Conservation (phyloP, 257 asterid species). For the Solanum sitiens region DNA sequence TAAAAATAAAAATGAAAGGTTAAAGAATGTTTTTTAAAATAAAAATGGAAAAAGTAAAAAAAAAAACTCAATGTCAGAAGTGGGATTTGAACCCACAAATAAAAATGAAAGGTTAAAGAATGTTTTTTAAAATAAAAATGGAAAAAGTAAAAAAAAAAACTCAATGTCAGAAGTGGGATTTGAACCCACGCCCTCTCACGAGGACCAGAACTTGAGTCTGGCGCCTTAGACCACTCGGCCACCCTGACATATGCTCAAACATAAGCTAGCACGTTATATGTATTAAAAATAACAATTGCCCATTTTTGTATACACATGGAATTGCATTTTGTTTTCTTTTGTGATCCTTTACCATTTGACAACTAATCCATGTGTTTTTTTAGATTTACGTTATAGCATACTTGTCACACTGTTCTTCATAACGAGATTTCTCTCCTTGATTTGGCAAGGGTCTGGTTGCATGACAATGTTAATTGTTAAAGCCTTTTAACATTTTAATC, state of each 20-base stretch:
- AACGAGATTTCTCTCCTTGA: background rate
- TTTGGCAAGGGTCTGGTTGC: background rate
- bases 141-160: too few species aligned
- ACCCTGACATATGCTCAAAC: conserved; percentile 17
- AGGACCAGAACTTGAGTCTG: conserved; percentile 93
- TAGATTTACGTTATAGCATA: background rate
- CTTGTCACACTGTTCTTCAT: background rate
- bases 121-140: too few species aligned
- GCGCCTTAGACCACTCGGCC: conserved; percentile 99
- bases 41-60: too few species aligned
- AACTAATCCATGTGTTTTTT: too few species aligned
- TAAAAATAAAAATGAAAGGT: too few species aligned
- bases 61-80: conserved; percentile 24
- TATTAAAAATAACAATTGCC: background rate
- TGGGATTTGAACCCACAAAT: conserved; percentile 89
- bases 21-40: too few species aligned
- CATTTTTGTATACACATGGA: background rate
- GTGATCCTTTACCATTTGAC: background rate
- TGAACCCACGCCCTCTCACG: conserved; percentile 87
- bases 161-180: conserved; percentile 51
- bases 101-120: too few species aligned
- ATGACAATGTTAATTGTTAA: background rate
- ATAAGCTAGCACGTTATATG: fast-evolving
- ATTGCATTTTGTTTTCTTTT: background rate
- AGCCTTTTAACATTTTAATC: background rate